These are phyloP conservation scores for Carex parvula DNA, from an alignment of 176 grass and related monocot genomes.

Conservation along the genomic window DNA sequence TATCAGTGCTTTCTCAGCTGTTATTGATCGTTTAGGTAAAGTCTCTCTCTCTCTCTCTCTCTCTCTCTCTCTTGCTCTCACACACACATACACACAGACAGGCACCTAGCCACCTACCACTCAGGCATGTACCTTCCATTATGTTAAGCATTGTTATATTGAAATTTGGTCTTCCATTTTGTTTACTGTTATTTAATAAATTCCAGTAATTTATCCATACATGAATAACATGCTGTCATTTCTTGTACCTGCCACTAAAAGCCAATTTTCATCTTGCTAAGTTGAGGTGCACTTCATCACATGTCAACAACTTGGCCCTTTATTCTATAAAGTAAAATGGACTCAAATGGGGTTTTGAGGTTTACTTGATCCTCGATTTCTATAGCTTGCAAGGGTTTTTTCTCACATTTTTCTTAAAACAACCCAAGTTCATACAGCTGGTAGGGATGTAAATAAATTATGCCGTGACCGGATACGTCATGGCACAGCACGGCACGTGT, in stretches of 20 bases:
- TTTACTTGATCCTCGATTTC: background rate
- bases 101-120: background rate
- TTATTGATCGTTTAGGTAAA: slow-evolving; percentile 93
- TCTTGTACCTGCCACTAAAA: background rate
- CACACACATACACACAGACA: background rate
- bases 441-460: no score
- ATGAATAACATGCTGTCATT: background rate
- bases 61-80: background rate
- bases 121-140: background rate
- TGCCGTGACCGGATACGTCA: no score
- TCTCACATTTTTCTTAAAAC: background rate
- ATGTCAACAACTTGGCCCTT: background rate
- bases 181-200: background rate
- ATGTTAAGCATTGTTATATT: background rate
- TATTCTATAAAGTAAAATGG: background rate
- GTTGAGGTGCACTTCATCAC: background rate
- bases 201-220: background rate
- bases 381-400: background rate
- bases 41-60: slow-evolving; percentile 1
- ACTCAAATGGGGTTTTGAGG: background rate
- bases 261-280: background rate
- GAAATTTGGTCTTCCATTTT: background rate
- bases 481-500: no score
- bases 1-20: slow-evolving; percentile 94
- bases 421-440: background rate